Evolutionary conservation across 441 rosid genomes (phyloP).

Genomic region (Erodium texanum): DNA sequence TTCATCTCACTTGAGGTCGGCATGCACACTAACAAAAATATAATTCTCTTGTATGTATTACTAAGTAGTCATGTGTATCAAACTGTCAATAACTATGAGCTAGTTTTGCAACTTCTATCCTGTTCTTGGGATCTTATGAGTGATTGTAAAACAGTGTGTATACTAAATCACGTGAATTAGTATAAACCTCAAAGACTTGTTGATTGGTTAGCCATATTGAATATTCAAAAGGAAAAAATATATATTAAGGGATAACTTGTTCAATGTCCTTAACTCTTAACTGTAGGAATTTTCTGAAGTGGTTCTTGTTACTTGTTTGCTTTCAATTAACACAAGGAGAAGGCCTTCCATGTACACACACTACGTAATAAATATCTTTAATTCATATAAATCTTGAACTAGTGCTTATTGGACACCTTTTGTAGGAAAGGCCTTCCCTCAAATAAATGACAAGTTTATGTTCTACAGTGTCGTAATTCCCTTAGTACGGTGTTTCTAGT

Average conservation of each 20-base stretch:
- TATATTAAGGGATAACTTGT: background rate
- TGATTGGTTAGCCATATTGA: background rate
- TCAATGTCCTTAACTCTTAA: background rate
- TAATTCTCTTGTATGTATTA: background rate
- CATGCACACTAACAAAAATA: background rate
- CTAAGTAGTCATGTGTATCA: background rate
- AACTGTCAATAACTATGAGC: too few relatives aligned
- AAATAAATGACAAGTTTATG: background rate
- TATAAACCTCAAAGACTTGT: background rate
- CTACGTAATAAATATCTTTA: background rate
- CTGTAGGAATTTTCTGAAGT: background rate
- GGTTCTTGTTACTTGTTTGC: background rate
- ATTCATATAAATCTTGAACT: background rate
- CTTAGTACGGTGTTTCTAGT: background rate
- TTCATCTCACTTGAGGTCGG: background rate
- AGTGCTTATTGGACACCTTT: background rate
- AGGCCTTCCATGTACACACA: background rate
- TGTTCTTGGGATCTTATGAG: background rate
- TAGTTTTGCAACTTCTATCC: background rate
- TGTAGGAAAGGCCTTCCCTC: background rate
- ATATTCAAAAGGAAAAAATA: background rate
- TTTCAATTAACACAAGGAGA: background rate
- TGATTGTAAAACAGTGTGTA: background rate
- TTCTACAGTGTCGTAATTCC: background rate
- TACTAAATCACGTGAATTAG: background rate